Percentiles rank a stretch among this genome's conserved stretches.
These are phyloP conservation scores for Gelatoporia subvermispora DNA, from an alignment of 768 basidiomycete genomes.

Conservation along the genomic window DNA sequence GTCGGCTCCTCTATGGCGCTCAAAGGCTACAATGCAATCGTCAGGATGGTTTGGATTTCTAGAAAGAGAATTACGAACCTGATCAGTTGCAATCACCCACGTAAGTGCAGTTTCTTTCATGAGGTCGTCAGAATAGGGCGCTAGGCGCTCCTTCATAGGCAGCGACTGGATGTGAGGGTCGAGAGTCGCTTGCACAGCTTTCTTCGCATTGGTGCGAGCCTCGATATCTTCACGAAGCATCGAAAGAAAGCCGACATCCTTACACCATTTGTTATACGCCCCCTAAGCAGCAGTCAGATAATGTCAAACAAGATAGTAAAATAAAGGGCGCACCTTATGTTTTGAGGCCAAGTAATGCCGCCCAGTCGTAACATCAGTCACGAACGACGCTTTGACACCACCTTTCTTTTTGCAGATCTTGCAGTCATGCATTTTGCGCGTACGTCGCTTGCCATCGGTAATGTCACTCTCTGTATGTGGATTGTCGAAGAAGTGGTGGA, in stretches of 20 bases:
- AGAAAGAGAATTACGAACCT: constrained; percentile 27
- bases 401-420: too few species aligned
- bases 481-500: too few species aligned
- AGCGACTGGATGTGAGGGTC: constrained; percentile 22
- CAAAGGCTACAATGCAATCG: constrained; percentile 19
- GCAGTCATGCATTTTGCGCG: too few species aligned
- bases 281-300: background rate
- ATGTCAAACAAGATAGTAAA: background rate
- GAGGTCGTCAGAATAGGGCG: constrained; percentile 26
- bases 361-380: too few species aligned
- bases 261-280: constrained; percentile 25
- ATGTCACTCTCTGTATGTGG: too few species aligned
- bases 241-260: constrained; percentile 23
- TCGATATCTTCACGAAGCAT: constrained; percentile 23
- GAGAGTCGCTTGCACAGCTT: constrained; percentile 17
- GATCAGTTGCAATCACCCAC: constrained; percentile 35
- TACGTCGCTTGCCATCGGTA: too few species aligned
- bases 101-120: constrained; percentile 29
- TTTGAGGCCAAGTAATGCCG: too few species aligned
- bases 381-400: too few species aligned
- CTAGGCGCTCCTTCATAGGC: constrained; percentile 11
- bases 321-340: too few species aligned
- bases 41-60: background rate
- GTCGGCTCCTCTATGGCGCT: constrained; percentile 28
- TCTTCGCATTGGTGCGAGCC: constrained; percentile 8